phyloP scores from a whole-genome alignment of 129 eudicot genomes.

The Centaurea solstitialis region DNA sequence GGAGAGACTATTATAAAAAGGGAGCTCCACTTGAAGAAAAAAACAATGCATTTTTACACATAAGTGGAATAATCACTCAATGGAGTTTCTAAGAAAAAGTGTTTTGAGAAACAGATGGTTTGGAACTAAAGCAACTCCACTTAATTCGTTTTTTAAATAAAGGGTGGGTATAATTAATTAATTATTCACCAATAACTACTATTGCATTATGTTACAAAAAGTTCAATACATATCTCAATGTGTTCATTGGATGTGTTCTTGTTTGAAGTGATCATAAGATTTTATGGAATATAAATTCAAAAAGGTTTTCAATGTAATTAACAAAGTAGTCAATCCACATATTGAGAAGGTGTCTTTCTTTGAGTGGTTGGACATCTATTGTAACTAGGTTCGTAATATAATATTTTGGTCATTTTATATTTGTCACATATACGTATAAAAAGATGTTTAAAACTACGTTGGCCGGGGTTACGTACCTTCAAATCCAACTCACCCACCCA shows the following conservation, averaged over 20 bases:
- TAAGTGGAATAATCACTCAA: slow-evolving; percentile 63
- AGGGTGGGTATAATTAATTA: slow-evolving; percentile 13
- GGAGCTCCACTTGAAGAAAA: slow-evolving; percentile 44
- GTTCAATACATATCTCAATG: neutral
- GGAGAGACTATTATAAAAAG: slow-evolving; percentile 50
- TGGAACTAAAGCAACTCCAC: slow-evolving; percentile 48
- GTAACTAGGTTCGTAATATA: too few species aligned
- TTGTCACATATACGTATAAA: too few species aligned
- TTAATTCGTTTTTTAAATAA: neutral
- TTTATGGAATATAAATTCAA: slow-evolving; percentile 13
- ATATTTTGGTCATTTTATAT: too few species aligned
- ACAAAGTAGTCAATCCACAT: neutral
- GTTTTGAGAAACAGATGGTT: slow-evolving; percentile 35
- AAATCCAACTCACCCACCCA: neutral
- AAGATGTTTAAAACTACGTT: neutral
- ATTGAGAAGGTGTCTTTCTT: neutral
- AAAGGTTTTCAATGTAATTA: neutral
- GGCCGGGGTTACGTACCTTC: too few species aligned
- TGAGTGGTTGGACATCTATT: neutral
- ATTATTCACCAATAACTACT: slow-evolving; percentile 24
- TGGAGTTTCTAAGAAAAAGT: slow-evolving; percentile 33
- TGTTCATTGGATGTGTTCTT: slow-evolving; percentile 19
- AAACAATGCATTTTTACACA: slow-evolving; percentile 19
- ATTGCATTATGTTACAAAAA: neutral
- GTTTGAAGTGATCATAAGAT: slow-evolving; percentile 21